Conservation (phyloP, 352 stramenopile genomes). For the Pythium chondricola region DNA sequence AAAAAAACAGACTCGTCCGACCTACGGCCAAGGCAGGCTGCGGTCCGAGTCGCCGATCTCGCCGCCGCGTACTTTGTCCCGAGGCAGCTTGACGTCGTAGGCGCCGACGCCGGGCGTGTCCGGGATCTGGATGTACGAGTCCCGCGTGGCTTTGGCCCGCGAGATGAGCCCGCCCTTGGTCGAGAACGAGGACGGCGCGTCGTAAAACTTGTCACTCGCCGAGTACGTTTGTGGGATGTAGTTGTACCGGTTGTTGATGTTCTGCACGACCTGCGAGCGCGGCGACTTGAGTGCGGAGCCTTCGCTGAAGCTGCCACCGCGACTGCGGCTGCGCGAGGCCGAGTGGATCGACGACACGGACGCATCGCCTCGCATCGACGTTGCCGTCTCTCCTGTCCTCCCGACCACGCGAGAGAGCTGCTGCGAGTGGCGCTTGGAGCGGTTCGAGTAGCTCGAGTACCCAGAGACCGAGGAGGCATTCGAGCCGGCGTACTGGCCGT, state of each 20-base stretch:
- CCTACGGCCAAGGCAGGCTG: slow-evolving; percentile 25
- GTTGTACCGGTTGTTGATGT: slow-evolving; percentile 26
- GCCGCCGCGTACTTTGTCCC: slow-evolving; percentile 28
- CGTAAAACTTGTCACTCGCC: slow-evolving; percentile 19
- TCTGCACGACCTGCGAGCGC: slow-evolving; percentile 14
- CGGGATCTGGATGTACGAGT: slow-evolving; percentile 33
- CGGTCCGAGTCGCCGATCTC: slow-evolving; percentile 43
- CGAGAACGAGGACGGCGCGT: slow-evolving; percentile 35
- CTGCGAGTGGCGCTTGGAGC: slow-evolving; percentile 20
- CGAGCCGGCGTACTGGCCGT: slow-evolving; percentile 20
- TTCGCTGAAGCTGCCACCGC: slow-evolving; percentile 14
- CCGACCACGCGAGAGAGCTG: slow-evolving; percentile 20
- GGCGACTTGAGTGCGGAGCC: slow-evolving; percentile 17
- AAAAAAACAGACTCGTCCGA: slow-evolving; percentile 1
- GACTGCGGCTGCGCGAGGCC: slow-evolving; percentile 17
- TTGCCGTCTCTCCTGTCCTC: slow-evolving; percentile 13
- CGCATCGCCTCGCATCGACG: slow-evolving; percentile 12
- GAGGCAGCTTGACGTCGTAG: slow-evolving; percentile 36
- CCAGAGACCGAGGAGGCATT: slow-evolving; percentile 28
- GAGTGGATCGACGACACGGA: slow-evolving; percentile 29
- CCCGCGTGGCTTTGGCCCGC: slow-evolving; percentile 27
- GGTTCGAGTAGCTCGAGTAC: slow-evolving; percentile 26
- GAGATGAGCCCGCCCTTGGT: slow-evolving; percentile 34
- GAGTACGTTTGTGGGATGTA: slow-evolving; percentile 25
- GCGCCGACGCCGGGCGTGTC: slow-evolving; percentile 33